These are phyloP conservation scores for Trichophyton benhamiae DNA, from an alignment of 2,329 filamentous ascomycete species.

Conservation along the genomic window DNA sequence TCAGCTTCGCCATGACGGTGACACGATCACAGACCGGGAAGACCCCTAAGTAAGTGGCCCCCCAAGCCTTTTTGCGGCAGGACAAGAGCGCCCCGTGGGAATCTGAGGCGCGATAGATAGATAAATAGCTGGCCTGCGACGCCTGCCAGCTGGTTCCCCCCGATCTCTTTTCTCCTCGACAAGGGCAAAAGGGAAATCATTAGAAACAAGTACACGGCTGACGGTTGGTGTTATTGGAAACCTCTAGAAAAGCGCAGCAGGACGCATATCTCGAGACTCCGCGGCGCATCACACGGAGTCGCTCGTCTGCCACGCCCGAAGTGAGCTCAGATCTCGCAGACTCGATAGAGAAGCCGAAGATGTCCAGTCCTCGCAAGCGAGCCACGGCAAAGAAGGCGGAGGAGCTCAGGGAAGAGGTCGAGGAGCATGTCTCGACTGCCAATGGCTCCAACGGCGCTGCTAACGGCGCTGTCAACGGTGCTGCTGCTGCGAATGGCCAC, in stretches of 20 bases:
- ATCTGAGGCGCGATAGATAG: not conserved
- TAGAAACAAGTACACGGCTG: not conserved
- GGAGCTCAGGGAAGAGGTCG: not conserved
- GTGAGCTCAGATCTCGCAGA: slow-evolving; percentile 13
- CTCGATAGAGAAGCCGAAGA: slow-evolving; percentile 11
- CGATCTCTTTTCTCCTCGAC: not conserved
- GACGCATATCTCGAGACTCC: slow-evolving; percentile 43
- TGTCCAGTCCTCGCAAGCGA: slow-evolving; percentile 11
- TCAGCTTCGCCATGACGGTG: slow-evolving; percentile 27
- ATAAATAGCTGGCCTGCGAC: not conserved
- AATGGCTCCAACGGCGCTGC: slow-evolving; percentile 9
- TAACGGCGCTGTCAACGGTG: slow-evolving; percentile 17
- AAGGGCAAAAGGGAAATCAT: not conserved
- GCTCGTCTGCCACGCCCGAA: slow-evolving; percentile 24
- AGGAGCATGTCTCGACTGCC: slow-evolving; percentile 11
- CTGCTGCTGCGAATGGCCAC: not conserved
- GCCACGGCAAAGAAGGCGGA: slow-evolving; percentile 10
- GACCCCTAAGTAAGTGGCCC: slow-evolving; percentile 37
- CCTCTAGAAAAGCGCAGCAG: slow-evolving; percentile 39
- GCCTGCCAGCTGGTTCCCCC: not conserved
- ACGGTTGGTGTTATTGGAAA: not conserved
- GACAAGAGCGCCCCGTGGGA: not conserved
- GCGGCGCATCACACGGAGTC: slow-evolving; percentile 34
- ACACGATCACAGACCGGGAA: slow-evolving; percentile 42
- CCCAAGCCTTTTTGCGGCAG: not conserved